phyloP scores from a whole-genome alignment of 2,329 filamentous ascomycete species.

The Botrytis paeoniae region DNA sequence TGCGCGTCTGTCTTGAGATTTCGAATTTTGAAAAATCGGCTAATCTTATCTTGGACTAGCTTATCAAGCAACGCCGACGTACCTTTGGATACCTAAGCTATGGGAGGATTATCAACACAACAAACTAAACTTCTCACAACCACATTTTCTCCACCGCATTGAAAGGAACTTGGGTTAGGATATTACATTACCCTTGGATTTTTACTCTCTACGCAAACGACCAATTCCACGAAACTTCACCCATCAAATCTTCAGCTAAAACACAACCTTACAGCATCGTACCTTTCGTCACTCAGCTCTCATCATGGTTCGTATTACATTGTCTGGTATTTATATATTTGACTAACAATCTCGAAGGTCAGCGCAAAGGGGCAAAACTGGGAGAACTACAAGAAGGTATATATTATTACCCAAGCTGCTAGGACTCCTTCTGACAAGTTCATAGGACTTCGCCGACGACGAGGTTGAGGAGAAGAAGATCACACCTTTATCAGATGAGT shows the following conservation, averaged over 20 bases:
- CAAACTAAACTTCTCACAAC: constrained; percentile 15
- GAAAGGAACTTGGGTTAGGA: not conserved
- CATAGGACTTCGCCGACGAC: constrained; percentile 72
- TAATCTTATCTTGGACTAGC: constrained; percentile 20
- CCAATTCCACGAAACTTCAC: not conserved
- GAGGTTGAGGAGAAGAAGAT: constrained; percentile 99
- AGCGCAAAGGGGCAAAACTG: constrained; percentile 69
- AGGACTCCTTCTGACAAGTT: constrained; percentile 16
- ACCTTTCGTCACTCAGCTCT: constrained; percentile 4
- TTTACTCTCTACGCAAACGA: not conserved
- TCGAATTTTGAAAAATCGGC: constrained; percentile 18
- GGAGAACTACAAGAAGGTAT: constrained; percentile 97
- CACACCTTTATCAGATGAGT: constrained; percentile 94
- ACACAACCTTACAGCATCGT: not conserved
- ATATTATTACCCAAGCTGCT: constrained; percentile 19
- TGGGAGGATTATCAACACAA: constrained; percentile 21
- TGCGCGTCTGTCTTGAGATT: constrained; percentile 19
- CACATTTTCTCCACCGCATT: not conserved
- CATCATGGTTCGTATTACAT: constrained; percentile 18
- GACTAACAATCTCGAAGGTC: constrained; percentile 10
- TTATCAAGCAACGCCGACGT: constrained; percentile 20
- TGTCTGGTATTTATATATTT: not conserved
- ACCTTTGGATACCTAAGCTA: constrained; percentile 22
- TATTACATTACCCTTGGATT: not conserved
- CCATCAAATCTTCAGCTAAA: not conserved